Percentiles rank a stretch among this genome's conserved stretches.
Evolutionary conservation across 2,329 filamentous ascomycete genomes (phyloP).

Genomic region (Alternaria triticina): DNA sequence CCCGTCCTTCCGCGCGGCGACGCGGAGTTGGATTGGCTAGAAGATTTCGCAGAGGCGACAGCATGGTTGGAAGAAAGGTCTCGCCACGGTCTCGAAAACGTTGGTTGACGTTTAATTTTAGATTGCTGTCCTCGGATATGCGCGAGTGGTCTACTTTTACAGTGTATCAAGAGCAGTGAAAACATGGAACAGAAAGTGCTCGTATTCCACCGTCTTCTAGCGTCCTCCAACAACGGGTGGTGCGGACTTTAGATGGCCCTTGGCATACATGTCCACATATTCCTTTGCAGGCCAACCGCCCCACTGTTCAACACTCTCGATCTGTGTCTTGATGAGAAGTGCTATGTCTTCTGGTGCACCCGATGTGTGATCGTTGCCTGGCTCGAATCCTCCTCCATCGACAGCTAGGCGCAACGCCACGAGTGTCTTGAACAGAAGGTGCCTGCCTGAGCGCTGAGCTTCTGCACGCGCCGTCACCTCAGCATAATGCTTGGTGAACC

Average conservation of each 20-base stretch:
- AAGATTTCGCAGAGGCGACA: slow-evolving; percentile 1
- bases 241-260: slow-evolving; percentile 21
- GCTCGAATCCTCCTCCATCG: slow-evolving; percentile 33
- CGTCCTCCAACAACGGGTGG: slow-evolving; percentile 20
- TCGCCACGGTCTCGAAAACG: background rate
- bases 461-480: slow-evolving; percentile 37
- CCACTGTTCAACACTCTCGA: slow-evolving; percentile 50
- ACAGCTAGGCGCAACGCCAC: slow-evolving; percentile 52
- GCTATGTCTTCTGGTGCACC: slow-evolving; percentile 40
- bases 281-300: slow-evolving; percentile 53
- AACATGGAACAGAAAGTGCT: background rate
- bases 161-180: background rate
- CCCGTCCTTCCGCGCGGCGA: slow-evolving; percentile 1
- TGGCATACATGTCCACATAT: slow-evolving; percentile 48
- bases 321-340: slow-evolving; percentile 37
- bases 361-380: background rate
- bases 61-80: slow-evolving; percentile 6
- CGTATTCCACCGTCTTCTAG: background rate
- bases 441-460: slow-evolving; percentile 31
- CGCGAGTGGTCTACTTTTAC: background rate
- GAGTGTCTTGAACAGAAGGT: slow-evolving; percentile 42
- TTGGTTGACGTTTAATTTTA: background rate
- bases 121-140: background rate
- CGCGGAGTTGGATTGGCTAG: slow-evolving; percentile 8
- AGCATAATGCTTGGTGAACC: slow-evolving; percentile 55